A percentile compares a stretch with the other conserved stretches of the same genome.
Conservation (phyloP, 106 monocot species). For the Phalaenopsis equestris region DNA sequence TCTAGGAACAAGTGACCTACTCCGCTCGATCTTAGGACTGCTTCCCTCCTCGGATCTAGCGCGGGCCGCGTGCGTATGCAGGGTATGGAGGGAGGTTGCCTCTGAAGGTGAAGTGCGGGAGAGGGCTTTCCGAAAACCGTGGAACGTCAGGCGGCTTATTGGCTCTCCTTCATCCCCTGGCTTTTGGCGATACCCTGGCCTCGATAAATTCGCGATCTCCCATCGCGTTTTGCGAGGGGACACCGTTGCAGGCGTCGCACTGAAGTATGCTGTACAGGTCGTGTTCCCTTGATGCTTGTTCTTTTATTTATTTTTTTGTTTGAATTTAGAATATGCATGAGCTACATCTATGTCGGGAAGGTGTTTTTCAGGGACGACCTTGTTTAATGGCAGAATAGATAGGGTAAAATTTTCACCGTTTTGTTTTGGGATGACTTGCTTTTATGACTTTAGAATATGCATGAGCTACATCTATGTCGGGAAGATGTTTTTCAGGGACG, state of each 20-base stretch:
- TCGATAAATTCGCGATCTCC: conserved; percentile 74
- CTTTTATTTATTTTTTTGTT: not conserved
- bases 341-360: not conserved
- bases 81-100: conserved; percentile 58
- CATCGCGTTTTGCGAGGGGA: conserved; percentile 58
- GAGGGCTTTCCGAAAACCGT: conserved; percentile 52
- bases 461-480: not conserved
- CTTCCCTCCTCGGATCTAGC: conserved; percentile 64
- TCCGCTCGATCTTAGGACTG: conserved; percentile 50
- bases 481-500: not conserved
- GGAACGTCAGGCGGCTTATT: conserved; percentile 41
- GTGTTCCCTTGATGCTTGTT: not conserved
- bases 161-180: conserved; percentile 55
- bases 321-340: not conserved
- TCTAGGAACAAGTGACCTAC: conserved; percentile 38
- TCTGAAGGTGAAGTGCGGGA: conserved; percentile 53
- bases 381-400: not conserved
- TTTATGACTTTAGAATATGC: not conserved
- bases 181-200: conserved; percentile 60
- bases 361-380: not conserved
- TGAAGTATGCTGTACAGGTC: conserved; percentile 89
- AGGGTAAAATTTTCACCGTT: not conserved
- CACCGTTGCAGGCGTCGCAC: conserved; percentile 65
- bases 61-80: conserved; percentile 76
- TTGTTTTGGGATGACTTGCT: no score